phyloP scores from a whole-genome alignment of 169 alveolate species.

The Ichthyophthirius multifiliis region DNA sequence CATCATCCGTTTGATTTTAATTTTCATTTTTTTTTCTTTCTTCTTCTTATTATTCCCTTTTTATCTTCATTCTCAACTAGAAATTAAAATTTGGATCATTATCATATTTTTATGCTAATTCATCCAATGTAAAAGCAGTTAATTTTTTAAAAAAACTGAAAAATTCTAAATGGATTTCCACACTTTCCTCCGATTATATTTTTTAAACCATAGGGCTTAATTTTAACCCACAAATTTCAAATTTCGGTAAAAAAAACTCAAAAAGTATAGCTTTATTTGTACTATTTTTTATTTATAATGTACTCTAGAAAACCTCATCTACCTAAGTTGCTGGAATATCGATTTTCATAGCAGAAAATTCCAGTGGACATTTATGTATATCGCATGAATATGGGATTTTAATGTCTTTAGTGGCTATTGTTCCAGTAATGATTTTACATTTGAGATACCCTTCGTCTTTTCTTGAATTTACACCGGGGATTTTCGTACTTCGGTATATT shows the following conservation, averaged over 20 bases:
- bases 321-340: slow-evolving; percentile 69
- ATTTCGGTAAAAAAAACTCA: slow-evolving; percentile 77
- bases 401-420: slow-evolving; percentile 42
- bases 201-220: slow-evolving; percentile 72
- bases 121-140: slow-evolving; percentile 62
- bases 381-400: slow-evolving; percentile 45
- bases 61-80: slow-evolving; percentile 36
- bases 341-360: slow-evolving; percentile 60
- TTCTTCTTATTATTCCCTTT: slow-evolving; percentile 36
- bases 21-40: slow-evolving; percentile 51
- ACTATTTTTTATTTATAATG: slow-evolving; percentile 55
- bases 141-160: slow-evolving; percentile 63
- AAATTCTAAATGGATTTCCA: slow-evolving; percentile 55
- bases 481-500: slow-evolving; percentile 68
- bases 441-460: slow-evolving; percentile 53
- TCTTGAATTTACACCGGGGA: slow-evolving; percentile 60
- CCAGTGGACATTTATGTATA: slow-evolving; percentile 59
- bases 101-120: slow-evolving; percentile 63
- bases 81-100: slow-evolving; percentile 55
- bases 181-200: slow-evolving; percentile 54
- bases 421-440: slow-evolving; percentile 71
- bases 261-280: slow-evolving; percentile 56
- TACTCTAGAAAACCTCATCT: slow-evolving; percentile 62
- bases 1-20: slow-evolving; percentile 49
- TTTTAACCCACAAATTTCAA: slow-evolving; percentile 69